These are phyloP conservation scores for Solanum etuberosum DNA, from an alignment of 257 asterid species.

Conservation along the genomic window DNA sequence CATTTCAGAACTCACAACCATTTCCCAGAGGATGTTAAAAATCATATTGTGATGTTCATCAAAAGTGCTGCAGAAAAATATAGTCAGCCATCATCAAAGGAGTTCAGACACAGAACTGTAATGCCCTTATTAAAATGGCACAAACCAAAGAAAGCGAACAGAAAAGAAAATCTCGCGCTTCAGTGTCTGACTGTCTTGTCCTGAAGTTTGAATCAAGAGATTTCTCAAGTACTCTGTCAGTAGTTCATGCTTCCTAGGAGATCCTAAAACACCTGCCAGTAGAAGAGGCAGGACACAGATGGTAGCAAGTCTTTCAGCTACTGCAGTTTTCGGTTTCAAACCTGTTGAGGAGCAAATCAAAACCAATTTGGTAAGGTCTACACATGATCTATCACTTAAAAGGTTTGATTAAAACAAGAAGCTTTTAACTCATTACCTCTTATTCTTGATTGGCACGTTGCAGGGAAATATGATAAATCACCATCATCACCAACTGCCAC, in stretches of 20 bases:
- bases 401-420: not conserved
- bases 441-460: constrained; percentile 38
- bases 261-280: constrained; percentile 93
- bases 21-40: constrained; percentile 89
- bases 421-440: constrained; percentile 27
- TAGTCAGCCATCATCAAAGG: not conserved
- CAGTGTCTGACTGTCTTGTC: constrained; percentile 42
- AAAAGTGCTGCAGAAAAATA: constrained; percentile 51
- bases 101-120: not conserved
- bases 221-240: constrained; percentile 64
- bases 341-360: constrained; percentile 24
- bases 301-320: constrained; percentile 61
- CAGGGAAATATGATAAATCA: constrained; percentile 59
- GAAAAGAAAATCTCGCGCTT: constrained; percentile 67
- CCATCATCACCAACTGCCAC: constrained; percentile 74
- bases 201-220: constrained; percentile 52
- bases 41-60: constrained; percentile 73
- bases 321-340: constrained; percentile 63
- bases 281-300: constrained; percentile 87
- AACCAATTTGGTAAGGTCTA: not conserved
- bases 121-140: not conserved
- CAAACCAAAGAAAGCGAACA: constrained; percentile 79
- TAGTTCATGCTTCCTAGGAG: constrained; percentile 54
- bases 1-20: constrained; percentile 71
- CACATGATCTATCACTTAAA: not conserved